These are phyloP conservation scores for Pyrus hybrid DNA, from an alignment of 331 rosid species.

Conservation along the genomic window DNA sequence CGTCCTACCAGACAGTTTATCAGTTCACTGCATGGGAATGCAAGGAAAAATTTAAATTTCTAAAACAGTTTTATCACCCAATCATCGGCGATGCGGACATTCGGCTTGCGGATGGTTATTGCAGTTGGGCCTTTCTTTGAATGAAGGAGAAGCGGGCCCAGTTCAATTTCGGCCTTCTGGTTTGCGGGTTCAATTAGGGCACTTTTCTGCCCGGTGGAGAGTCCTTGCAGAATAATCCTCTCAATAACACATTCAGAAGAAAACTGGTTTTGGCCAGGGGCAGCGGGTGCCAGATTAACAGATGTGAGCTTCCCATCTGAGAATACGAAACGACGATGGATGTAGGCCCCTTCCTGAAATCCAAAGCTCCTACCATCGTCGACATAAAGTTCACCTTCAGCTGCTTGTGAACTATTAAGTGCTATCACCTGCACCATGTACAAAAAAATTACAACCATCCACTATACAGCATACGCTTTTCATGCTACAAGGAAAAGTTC, in stretches of 20 bases:
- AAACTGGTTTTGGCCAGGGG: conserved; percentile 21
- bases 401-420: conserved; percentile 72
- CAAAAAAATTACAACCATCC: neutral
- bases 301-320: conserved; percentile 60
- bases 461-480: neutral
- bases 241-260: conserved; percentile 41
- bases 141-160: conserved; percentile 61
- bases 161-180: conserved; percentile 44
- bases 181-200: conserved; percentile 67
- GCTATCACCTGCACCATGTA: conserved; percentile 60
- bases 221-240: conserved; percentile 46
- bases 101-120: conserved; percentile 69
- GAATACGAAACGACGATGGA: conserved; percentile 75
- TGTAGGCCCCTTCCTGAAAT: conserved; percentile 62
- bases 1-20: neutral
- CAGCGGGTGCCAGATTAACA: conserved; percentile 34
- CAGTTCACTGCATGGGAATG: neutral
- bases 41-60: neutral
- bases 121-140: conserved; percentile 25
- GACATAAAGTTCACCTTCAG: conserved; percentile 7
- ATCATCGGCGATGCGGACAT: conserved; percentile 54
- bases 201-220: conserved; percentile 36
- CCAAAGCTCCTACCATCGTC: conserved; percentile 78
- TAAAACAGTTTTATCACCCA: conserved; percentile 67
- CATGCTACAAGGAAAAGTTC: neutral